These are phyloP conservation scores for Trypanosoma rangeli DNA, from an alignment of 208 protist genomes.

Conservation along the genomic window DNA sequence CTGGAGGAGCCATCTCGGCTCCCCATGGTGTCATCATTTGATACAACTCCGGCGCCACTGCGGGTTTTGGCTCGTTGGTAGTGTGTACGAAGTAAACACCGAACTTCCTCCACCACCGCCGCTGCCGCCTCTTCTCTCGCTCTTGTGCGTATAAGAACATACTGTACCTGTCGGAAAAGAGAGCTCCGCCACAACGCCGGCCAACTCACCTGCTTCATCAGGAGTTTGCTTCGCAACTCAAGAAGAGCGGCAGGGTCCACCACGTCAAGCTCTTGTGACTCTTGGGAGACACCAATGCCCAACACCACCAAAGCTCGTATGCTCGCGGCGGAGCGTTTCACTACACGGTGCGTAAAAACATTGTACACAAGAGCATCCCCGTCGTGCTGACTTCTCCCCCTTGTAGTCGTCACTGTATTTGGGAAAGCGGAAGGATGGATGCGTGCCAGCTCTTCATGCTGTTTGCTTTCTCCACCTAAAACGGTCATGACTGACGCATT, in stretches of 20 bases:
- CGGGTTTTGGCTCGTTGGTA: slow-evolving; percentile 36
- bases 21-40: neutral
- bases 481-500: neutral
- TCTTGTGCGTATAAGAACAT: slow-evolving; percentile 29
- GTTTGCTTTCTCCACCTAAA: neutral
- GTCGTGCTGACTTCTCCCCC: neutral
- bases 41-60: slow-evolving; percentile 38
- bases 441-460: neutral
- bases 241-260: slow-evolving; percentile 41
- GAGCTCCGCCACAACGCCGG: slow-evolving; percentile 51
- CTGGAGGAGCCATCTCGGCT: neutral
- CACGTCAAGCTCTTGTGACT: slow-evolving; percentile 49
- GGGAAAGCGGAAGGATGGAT: slow-evolving; percentile 1
- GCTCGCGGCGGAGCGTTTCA: slow-evolving; percentile 39
- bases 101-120: slow-evolving; percentile 38
- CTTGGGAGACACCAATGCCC: slow-evolving; percentile 55
- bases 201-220: slow-evolving; percentile 49
- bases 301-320: slow-evolving; percentile 52
- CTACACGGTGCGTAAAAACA: slow-evolving; percentile 81
- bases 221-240: slow-evolving; percentile 43
- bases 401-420: neutral
- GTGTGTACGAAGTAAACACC: slow-evolving; percentile 40
- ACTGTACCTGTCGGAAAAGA: slow-evolving; percentile 45
- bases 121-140: slow-evolving; percentile 3
- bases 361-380: slow-evolving; percentile 61